Evolutionary conservation across 768 basidiomycete species (phyloP).

Genomic region (Russula vinacea): DNA sequence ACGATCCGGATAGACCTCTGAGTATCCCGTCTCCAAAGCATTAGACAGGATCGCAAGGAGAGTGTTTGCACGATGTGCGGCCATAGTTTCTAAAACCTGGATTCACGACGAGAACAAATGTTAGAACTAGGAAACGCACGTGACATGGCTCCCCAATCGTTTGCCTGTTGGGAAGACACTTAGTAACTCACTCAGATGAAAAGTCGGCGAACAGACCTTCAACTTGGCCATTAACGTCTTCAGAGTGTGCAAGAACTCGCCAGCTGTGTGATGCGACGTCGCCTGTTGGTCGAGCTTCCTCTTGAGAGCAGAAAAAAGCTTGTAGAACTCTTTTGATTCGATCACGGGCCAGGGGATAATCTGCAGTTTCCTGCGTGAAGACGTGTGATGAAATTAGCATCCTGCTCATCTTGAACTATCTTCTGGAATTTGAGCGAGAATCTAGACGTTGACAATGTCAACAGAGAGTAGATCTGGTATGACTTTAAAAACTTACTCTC

Average conservation of each 20-base stretch:
- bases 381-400: conserved; percentile 58
- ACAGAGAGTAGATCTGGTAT: background rate
- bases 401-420: conserved; percentile 61
- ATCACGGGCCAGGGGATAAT: conserved; percentile 70
- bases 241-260: conserved; percentile 53
- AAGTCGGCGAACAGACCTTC: conserved; percentile 42
- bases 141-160: conserved; percentile 64
- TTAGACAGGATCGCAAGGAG: conserved; percentile 44
- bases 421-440: conserved; percentile 57
- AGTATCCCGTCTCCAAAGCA: conserved; percentile 49
- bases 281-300: conserved; percentile 47
- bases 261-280: conserved; percentile 50
- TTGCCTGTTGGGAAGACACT: conserved; percentile 40
- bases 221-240: conserved; percentile 68
- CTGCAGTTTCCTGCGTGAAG: conserved; percentile 53
- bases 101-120: background rate
- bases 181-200: background rate
- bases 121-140: conserved; percentile 41
- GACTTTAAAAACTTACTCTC: conserved; percentile 46
- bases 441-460: conserved; percentile 37
- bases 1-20: conserved; percentile 44
- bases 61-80: conserved; percentile 44
- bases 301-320: conserved; percentile 48
- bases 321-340: conserved; percentile 58
- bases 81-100: conserved; percentile 44